Conservation (phyloP, 352 stramenopile genomes). For the Globisporangium mamillatum region DNA sequence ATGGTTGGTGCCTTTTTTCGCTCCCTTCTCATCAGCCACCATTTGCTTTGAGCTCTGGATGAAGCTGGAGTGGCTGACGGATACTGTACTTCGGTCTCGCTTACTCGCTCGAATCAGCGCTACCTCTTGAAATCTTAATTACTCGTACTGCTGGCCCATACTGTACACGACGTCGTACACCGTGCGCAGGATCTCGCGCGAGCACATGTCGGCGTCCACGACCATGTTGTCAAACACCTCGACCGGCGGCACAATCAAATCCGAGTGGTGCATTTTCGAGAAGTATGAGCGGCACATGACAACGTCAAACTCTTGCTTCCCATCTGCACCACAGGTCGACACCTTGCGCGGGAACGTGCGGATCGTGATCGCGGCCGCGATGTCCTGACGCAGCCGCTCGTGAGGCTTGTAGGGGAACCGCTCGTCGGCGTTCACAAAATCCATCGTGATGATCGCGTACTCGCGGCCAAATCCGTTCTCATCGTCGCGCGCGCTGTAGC, state of each 20-base stretch:
- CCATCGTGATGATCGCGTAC: slow-evolving; percentile 34
- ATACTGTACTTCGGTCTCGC: background rate
- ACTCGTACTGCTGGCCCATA: background rate
- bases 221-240: slow-evolving; percentile 14
- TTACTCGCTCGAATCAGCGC: background rate
- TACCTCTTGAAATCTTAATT: background rate
- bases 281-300: slow-evolving; percentile 14
- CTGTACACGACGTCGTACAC: slow-evolving; percentile 15
- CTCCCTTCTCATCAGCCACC: no score
- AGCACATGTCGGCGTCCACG: slow-evolving; percentile 17
- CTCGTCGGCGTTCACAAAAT: slow-evolving; percentile 47
- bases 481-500: background rate
- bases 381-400: slow-evolving; percentile 22
- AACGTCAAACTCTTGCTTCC: slow-evolving; percentile 2
- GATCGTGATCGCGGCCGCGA: slow-evolving; percentile 24
- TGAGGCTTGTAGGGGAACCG: slow-evolving; percentile 26
- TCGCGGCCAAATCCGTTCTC: slow-evolving; percentile 9
- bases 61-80: background rate
- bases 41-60: no score
- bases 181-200: slow-evolving; percentile 17
- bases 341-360: slow-evolving; percentile 5
- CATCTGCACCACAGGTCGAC: background rate
- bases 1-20: no score
- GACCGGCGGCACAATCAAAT: background rate
- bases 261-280: slow-evolving; percentile 11